Conservation (phyloP, 2,329 filamentous ascomycete species). For the Fusarium sp. region DNA sequence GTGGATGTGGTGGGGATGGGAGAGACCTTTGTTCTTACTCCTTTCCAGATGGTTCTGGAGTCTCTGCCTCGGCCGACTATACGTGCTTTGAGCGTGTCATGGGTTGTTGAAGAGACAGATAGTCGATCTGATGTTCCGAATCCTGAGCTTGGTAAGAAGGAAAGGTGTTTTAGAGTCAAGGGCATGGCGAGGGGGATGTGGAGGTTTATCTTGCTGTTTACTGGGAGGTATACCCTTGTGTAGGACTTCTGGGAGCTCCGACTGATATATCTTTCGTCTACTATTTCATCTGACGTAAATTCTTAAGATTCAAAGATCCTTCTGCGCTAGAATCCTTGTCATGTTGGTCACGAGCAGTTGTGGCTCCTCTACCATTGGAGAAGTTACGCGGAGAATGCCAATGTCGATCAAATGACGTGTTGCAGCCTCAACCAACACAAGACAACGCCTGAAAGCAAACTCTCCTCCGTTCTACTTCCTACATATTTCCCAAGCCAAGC, state of each 20-base stretch:
- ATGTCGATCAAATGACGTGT: neutral
- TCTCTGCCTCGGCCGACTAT: neutral
- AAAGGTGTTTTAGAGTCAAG: neutral
- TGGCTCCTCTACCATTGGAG: neutral
- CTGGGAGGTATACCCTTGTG: neutral
- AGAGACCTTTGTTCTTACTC: neutral
- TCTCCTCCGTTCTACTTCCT: neutral
- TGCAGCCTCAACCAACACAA: neutral
- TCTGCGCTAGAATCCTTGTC: neutral
- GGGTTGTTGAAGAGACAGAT: neutral
- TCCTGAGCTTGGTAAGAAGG: neutral
- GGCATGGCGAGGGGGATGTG: neutral
- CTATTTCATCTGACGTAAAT: neutral
- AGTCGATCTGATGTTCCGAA: neutral
- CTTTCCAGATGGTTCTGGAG: neutral
- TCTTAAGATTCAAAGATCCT: neutral
- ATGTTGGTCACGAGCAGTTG: neutral
- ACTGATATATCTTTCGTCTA: neutral
- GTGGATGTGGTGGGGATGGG: neutral
- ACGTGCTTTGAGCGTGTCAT: neutral
- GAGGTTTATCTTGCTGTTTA: neutral
- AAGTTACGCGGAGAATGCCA: neutral
- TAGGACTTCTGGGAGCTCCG: neutral
- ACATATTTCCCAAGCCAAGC: neutral
- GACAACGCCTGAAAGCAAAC: neutral